phyloP scores from a whole-genome alignment of 2,329 filamentous ascomycete species.

The Stachybotrys echinatus region DNA sequence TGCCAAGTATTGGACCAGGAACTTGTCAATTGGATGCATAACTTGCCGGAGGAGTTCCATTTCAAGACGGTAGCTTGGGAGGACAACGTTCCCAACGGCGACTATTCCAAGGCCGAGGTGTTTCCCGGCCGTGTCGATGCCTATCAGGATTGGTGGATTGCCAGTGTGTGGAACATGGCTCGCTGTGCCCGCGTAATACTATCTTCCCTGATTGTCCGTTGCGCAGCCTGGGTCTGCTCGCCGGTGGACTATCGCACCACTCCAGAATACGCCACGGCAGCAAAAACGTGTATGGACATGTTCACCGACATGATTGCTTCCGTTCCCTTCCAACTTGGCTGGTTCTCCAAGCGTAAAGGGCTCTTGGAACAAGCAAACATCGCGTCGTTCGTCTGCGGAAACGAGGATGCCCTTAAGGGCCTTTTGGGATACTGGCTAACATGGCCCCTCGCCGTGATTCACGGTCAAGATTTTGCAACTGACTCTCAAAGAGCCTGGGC shows the following conservation, averaged over 20 bases:
- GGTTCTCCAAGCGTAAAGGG: constrained; percentile 43
- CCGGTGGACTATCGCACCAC: constrained; percentile 60
- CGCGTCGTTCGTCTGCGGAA: constrained; percentile 42
- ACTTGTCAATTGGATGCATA: constrained; percentile 44
- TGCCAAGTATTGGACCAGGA: constrained; percentile 49
- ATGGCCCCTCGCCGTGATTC: constrained; percentile 51
- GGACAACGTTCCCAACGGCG: constrained; percentile 43
- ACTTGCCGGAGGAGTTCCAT: constrained; percentile 44
- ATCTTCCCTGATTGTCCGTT: constrained; percentile 50
- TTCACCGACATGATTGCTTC: constrained; percentile 56
- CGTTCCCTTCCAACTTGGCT: constrained; percentile 57
- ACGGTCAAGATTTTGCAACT: constrained; percentile 53
- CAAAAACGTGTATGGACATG: constrained; percentile 43
- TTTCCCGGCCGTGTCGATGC: constrained; percentile 57
- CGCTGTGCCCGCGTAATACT: constrained; percentile 50
- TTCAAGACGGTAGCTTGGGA: constrained; percentile 52
- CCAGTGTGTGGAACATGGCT: constrained; percentile 52
- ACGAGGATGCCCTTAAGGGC: constrained; percentile 45
- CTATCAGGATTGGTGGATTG: constrained; percentile 54
- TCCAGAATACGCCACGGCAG: constrained; percentile 53
- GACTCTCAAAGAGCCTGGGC: constrained; percentile 54
- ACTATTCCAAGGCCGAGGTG: constrained; percentile 49
- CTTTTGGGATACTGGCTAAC: constrained; percentile 55
- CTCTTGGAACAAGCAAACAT: constrained; percentile 33
- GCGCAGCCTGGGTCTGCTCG: constrained; percentile 54